Percentiles rank a stretch among this genome's conserved stretches.
These are phyloP conservation scores for Ogataea chonburiensis DNA, from an alignment of 805 yeast species.

Conservation along the genomic window DNA sequence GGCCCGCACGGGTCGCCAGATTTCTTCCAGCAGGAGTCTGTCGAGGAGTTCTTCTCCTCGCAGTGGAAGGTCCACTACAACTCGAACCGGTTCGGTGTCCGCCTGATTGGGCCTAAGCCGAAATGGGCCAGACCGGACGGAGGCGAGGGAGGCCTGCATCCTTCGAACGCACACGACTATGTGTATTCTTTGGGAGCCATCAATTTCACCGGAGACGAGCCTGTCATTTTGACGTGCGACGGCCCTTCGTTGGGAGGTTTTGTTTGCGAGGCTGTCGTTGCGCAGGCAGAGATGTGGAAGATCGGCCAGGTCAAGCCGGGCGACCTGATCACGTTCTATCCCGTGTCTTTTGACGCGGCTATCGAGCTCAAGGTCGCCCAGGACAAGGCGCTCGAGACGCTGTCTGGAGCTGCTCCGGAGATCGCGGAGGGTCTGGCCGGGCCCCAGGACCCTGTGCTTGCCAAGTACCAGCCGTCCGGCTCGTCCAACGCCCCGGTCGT, in stretches of 20 bases:
- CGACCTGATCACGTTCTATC: slow-evolving; percentile 76
- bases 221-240: slow-evolving; percentile 93
- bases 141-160: slow-evolving; percentile 97
- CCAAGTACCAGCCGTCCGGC: slow-evolving; percentile 45
- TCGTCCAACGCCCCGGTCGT: slow-evolving; percentile 59
- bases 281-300: slow-evolving; percentile 97
- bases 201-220: slow-evolving; percentile 98
- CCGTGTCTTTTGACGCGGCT: slow-evolving; percentile 70
- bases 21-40: slow-evolving; percentile 75
- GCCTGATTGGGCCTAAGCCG: slow-evolving; percentile 94
- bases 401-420: slow-evolving; percentile 41
- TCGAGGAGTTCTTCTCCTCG: slow-evolving; percentile 68
- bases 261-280: slow-evolving; percentile 94
- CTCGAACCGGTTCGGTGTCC: slow-evolving; percentile 94
- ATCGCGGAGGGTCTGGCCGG: slow-evolving; percentile 36
- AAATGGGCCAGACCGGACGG: slow-evolving; percentile 96
- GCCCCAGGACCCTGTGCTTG: slow-evolving; percentile 71
- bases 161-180: slow-evolving; percentile 97
- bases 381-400: slow-evolving; percentile 49
- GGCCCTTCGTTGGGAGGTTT: slow-evolving; percentile 98
- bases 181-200: slow-evolving; percentile 96
- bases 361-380: slow-evolving; percentile 58
- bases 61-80: slow-evolving; percentile 96
- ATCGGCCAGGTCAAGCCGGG: slow-evolving; percentile 98
- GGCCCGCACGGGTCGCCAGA: slow-evolving; percentile 99